A percentile compares a stretch with the other conserved stretches of the same genome.
Conservation (phyloP, 169 alveolate species). For the Babesia sp. region DNA sequence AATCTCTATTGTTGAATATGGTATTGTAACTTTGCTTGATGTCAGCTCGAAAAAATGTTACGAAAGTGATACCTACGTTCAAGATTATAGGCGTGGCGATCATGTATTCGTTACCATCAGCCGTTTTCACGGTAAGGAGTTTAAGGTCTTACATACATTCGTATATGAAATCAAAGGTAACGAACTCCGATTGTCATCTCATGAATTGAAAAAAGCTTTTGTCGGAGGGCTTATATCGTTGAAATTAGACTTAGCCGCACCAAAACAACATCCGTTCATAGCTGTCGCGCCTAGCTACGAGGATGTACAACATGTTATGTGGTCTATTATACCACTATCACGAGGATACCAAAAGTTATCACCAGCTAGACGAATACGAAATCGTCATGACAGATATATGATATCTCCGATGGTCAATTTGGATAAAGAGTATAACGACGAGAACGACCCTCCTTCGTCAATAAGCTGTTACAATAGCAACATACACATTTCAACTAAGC, state of each 20-base stretch:
- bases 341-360: not conserved
- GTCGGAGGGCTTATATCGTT: not conserved
- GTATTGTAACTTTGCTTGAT: too few species aligned
- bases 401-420: not conserved
- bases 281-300: not conserved
- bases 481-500: not conserved
- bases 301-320: not conserved
- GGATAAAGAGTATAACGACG: not conserved
- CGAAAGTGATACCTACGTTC: not conserved
- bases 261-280: not conserved
- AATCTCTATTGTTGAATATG: too few species aligned
- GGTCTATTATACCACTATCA: not conserved
- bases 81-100: not conserved
- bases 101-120: not conserved
- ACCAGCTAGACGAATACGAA: not conserved
- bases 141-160: not conserved
- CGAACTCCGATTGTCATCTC: not conserved
- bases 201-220: not conserved
- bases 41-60: too few species aligned
- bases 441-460: not conserved
- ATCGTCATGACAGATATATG: not conserved
- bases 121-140: not conserved
- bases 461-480: not conserved
- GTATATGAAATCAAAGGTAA: too few species aligned
- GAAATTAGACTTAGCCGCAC: not conserved